Evolutionary conservation across 75 land plant genomes (phyloP), one percentile per base, ranked within the genome.

Genomic region (Ceratopteris richardii): DNA sequence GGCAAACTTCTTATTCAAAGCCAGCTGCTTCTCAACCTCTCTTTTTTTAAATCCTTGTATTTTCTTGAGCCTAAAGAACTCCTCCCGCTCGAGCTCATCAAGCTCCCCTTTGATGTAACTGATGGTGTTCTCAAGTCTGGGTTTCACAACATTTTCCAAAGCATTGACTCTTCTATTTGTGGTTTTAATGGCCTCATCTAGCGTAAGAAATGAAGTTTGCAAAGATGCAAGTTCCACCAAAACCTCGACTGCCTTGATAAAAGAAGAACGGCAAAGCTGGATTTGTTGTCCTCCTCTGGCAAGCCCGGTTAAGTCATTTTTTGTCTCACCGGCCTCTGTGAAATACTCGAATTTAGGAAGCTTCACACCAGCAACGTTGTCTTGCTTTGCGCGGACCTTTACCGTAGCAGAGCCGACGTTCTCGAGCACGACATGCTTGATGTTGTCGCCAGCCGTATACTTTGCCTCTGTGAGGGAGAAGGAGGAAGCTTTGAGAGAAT

Each of bases 111-210:
- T 88, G 52, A 90, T 90, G 65, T 90, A 90, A 16, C 25, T 80
- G 29, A 90, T 88, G 0, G 96, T 90, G 60, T 90, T 90, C 74
- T 90, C 96, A 25, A 90, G 26, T 70, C 81, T 72, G 0, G 96
- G 96, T 63, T 83, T 87, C 61, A 90, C 94, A 33, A 90, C 96
- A 68, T 84, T 90, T 81, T 90, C 96, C 41, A 90, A 63, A 21
- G 96, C 96, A 69, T 90, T 90, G 9, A 90, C 96, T 62, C 96
- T 72, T 2, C 96, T 82, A 56, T 90, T 90, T 9, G 96, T 90
- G 57, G 96, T 82, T 68, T 90, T 90, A 57, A 90, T 90, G 2
- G 96, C 96, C 62, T 81, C 96, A 67, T 90, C 96, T 10, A 90
- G 81, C 0, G 96, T 90, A 39, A 90, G 50, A 58, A 90, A 90